Evolutionary conservation across 2,329 filamentous ascomycete genomes (phyloP), one percentile per base, ranked within the genome.

Genomic region (Thelonectria discophora): DNA sequence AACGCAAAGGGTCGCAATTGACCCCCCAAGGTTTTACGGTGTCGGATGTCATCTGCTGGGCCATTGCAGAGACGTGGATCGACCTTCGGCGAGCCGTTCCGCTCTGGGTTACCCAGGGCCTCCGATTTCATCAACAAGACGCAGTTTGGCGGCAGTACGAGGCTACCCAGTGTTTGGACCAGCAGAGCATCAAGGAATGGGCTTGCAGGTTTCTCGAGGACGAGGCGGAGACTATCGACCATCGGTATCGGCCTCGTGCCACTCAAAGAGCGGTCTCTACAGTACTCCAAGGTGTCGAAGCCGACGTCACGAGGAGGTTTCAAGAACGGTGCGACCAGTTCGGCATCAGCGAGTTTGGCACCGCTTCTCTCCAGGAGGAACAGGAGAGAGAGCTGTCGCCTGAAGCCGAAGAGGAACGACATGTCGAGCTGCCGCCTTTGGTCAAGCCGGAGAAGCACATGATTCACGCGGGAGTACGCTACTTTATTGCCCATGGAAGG

Each of bases 21-120:
- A 5, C 10, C 1, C 9, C 0, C 1, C 20, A 17, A 50, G 1
- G 24, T 0, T 81, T 90, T 15, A 74, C 74, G 0, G 80, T 88
- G 0, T 66, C 74, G 0, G 84, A 91, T 60, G 82, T 92, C 0
- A 66, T 92, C 0, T 69, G 70, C 0, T 92, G 87, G 88, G 74
- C 81, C 0, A 86, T 92, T 1, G 39, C 51, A 0, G 65, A 70
- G 37, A 69, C 56, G 1, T 68, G 60, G 2, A 11, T 47, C 1
- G 67, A 69, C 2, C 24, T 70, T 3, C 53, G 53, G 0, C 58
- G 56, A n/a, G 47, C 56, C 0, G 62, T 69, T 3, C 60, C 64
- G 0, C 74, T 90, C 0, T 91, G 88, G 88, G 82, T 84, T 0
- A 77, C 78, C 0, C 88, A 92, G 67, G 89, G 88, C 0, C 64